Base-by-base conservation (phyloP, 2,329 filamentous ascomycete genomes). In the Venturia oleaginea region DNA sequence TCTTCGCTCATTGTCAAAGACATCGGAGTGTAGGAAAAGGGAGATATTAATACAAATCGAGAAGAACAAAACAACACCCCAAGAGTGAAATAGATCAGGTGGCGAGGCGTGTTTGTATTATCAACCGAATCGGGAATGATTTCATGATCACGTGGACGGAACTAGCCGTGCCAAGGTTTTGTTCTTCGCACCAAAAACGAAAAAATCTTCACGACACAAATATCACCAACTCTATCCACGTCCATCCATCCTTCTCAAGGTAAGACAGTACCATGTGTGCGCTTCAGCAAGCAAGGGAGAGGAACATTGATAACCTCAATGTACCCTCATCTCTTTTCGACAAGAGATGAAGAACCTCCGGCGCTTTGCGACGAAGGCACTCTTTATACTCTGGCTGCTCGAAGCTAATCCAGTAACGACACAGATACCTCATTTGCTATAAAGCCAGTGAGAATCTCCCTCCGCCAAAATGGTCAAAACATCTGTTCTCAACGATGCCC, bases 401-500 rank as follows among this genome's bases (percentile, higher is more conserved):
- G 78, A 83, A 83, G 83, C 84, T 86, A 83, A 86, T 80, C 76
- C 64, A 66, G 59, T 65, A 63, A 6, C 51, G 51, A 32, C 66
- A 69, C 76, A 85, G 83, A 86, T 83, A 86, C 83, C 83, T 85
- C 82, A 82, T 76, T 82, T 80, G 77, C 76, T 72, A 66, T 73
- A 37, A 72, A 72, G 77, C 81, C 87, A 84, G 84, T 89, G 88
- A 92, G 88, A 91, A 91, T 91, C 88, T 91, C 84, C 77, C 74
- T 84, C 84, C 86, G 87, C 79, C 86, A 97, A 90, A 79, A 99
- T 99, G 93, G 92, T 97, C 83, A 92, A 91, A 85, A 97, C 94
- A 77, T 96, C 92, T 80, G 94, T 97, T 77, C 92, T 99, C 82
- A 95, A 97, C 87, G 94, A 99, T 89, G 92, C 91, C 79, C 90